These are phyloP conservation scores for Erodium trifolium DNA, from an alignment of 441 rosid genomes.

Conservation along the genomic window DNA sequence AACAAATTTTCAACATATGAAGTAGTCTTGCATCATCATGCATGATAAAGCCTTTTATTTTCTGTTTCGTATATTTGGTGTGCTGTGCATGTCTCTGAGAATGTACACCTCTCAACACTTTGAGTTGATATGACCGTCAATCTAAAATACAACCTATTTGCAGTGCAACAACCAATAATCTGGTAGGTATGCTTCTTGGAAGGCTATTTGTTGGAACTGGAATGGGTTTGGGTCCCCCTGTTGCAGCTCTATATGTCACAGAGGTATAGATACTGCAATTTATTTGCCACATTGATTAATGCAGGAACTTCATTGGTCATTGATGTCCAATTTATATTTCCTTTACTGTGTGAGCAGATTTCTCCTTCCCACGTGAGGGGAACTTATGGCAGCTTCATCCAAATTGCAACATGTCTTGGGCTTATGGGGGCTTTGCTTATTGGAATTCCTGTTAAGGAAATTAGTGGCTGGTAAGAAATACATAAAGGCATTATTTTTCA, in stretches of 20 bases:
- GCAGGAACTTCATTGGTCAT: slow-evolving; percentile 5
- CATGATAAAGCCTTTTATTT: background rate
- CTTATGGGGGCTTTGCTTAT: slow-evolving; percentile 38
- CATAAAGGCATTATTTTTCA: slow-evolving; percentile 4
- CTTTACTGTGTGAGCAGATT: slow-evolving; percentile 37
- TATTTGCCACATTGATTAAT: slow-evolving; percentile 1
- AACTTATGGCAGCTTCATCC: slow-evolving; percentile 85
- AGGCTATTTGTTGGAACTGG: slow-evolving; percentile 88
- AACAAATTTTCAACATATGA: background rate
- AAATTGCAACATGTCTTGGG: slow-evolving; percentile 83
- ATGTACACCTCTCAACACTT: background rate
- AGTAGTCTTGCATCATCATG: slow-evolving; percentile 3
- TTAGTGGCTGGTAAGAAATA: slow-evolving; percentile 62
- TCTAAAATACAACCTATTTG: slow-evolving; percentile 22
- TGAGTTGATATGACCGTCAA: slow-evolving; percentile 3
- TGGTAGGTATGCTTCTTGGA: slow-evolving; percentile 80
- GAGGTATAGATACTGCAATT: slow-evolving; percentile 45
- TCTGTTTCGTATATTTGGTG: too few species aligned
- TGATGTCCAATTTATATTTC: slow-evolving; percentile 5
- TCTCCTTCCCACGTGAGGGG: slow-evolving; percentile 91
- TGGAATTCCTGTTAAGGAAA: slow-evolving; percentile 55
- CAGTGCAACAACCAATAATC: slow-evolving; percentile 64
- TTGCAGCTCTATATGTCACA: slow-evolving; percentile 79
- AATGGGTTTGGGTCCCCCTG: slow-evolving; percentile 90
- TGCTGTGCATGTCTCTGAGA: background rate